Evolutionary conservation across 2,329 filamentous ascomycete genomes (phyloP).

Genomic region (Fusarium nodosum): DNA sequence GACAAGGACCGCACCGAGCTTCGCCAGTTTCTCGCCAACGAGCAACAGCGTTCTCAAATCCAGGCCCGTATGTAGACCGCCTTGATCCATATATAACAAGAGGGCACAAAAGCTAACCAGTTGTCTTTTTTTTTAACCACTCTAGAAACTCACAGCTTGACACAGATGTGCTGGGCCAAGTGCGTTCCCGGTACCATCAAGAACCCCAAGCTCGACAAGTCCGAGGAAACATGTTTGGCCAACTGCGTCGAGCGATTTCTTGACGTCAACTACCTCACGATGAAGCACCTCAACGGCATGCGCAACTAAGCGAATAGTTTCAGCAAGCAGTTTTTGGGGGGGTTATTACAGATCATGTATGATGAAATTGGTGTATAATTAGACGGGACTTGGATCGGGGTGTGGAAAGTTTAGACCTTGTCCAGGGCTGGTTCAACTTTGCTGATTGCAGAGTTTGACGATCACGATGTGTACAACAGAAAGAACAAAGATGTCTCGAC

Average conservation of each 20-base stretch:
- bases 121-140: background rate
- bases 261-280: slow-evolving; percentile 86
- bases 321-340: background rate
- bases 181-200: slow-evolving; percentile 84
- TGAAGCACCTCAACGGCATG: slow-evolving; percentile 82
- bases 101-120: slow-evolving; percentile 17
- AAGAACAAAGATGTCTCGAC: background rate
- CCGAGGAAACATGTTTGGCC: slow-evolving; percentile 85
- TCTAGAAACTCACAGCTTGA: slow-evolving; percentile 67
- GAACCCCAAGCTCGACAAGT: slow-evolving; percentile 77
- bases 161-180: slow-evolving; percentile 93
- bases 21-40: slow-evolving; percentile 85
- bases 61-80: slow-evolving; percentile 66
- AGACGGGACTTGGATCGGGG: slow-evolving; percentile 20
- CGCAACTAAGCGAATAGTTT: slow-evolving; percentile 48
- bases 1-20: slow-evolving; percentile 89
- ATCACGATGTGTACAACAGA: slow-evolving; percentile 30
- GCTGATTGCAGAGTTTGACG: slow-evolving; percentile 14
- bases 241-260: slow-evolving; percentile 97
- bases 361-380: slow-evolving; percentile 33
- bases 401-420: background rate
- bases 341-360: slow-evolving; percentile 11
- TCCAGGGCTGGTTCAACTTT: slow-evolving; percentile 1
- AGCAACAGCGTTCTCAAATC: slow-evolving; percentile 84
- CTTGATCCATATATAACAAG: slow-evolving; percentile 1